phyloP scores from a whole-genome alignment of 495 filamentous ascomycete genomes.

The Antarctomyces pellizariae region DNA sequence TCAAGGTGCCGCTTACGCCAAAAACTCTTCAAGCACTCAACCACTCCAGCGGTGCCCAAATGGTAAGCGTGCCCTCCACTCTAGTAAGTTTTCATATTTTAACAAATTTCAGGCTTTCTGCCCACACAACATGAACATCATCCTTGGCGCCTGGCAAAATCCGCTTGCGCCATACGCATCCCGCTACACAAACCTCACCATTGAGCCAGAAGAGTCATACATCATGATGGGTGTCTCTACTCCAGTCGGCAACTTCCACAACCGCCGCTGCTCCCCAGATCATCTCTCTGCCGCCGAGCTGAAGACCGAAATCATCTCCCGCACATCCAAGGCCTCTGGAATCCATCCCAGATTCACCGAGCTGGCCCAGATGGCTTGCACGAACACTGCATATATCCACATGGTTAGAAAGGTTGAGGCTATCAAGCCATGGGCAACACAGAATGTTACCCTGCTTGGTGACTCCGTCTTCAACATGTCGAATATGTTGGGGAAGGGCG shows the following conservation, averaged over 20 bases:
- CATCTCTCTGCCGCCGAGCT: slow-evolving; percentile 8
- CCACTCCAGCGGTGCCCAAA: slow-evolving; percentile 3
- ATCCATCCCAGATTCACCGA: slow-evolving; percentile 4
- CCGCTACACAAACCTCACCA: slow-evolving; percentile 3
- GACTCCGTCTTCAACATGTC: slow-evolving; percentile 11
- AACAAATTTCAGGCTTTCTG: slow-evolving; percentile 4
- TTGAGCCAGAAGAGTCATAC: slow-evolving; percentile 8
- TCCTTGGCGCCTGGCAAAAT: slow-evolving; percentile 7
- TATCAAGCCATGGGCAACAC: slow-evolving; percentile 7
- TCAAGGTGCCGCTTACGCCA: slow-evolving; percentile 10
- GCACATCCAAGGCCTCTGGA: slow-evolving; percentile 1
- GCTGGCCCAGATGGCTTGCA: slow-evolving; percentile 3
- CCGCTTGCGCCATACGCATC: slow-evolving; percentile 4
- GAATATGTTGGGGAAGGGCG: slow-evolving; percentile 9
- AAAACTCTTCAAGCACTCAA: slow-evolving; percentile 6
- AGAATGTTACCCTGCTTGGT: slow-evolving; percentile 7
- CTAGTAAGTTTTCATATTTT: neutral
- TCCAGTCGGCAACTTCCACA: slow-evolving; percentile 5
- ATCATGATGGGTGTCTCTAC: slow-evolving; percentile 10
- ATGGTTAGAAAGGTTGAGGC: slow-evolving; percentile 6
- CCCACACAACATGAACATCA: slow-evolving; percentile 8
- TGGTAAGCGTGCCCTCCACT: slow-evolving; percentile 2
- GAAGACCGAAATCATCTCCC: slow-evolving; percentile 6
- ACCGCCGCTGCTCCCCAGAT: slow-evolving; percentile 4
- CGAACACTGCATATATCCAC: slow-evolving; percentile 8